Base-by-base conservation (phyloP, 75 land plant genomes). In the Picea glauca region DNA sequence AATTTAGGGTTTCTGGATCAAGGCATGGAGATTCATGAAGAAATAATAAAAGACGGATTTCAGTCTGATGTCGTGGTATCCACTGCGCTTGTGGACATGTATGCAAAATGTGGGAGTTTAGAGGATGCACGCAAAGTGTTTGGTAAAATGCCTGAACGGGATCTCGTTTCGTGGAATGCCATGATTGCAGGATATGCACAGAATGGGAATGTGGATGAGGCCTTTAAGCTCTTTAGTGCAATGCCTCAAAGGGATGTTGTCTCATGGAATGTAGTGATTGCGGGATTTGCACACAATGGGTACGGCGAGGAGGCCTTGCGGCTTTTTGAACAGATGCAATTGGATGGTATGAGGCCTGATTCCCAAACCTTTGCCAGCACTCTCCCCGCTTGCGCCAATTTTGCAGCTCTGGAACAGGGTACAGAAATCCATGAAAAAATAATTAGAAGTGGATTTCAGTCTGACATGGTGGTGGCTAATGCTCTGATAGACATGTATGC, bases 41-140 rank as follows among this genome's bases (percentile, higher is more conserved):
- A 66, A 32, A 65, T 78, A 13, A 35, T 78, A 15, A n/a, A 7
- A 18, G 20, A 13, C 9, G 58, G 74, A 13, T 6, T 78, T 26
- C 5, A 63, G 12, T 35, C 17, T 18, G 76, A 79, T 58, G 76
- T 66, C 13, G 13, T n/a, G 32, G n/a, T 79, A 4, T 13, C 23
- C 5, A 79, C 58, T 23, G 60, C 75, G 13, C 74, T 79, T 66
- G 58, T 79, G 9, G 32, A 79, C 75, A 70, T 79, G 80, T 79
- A 79, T 31, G 75, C 75, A 40, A 70, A 70, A 46, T 50, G 57
- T 46, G 62, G 62, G n/a, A 17, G 17, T 60, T 20, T 60, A 15
- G 4, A 20, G 17, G n/a, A 15, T 60, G 62, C 62, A 3, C n/a
- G 62, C 3, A 60, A 60, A 60, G 17, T 60, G 62, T 60, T 60